phyloP scores from a whole-genome alignment of 2,329 filamentous ascomycete genomes.

The Exophiala calicioides region DNA sequence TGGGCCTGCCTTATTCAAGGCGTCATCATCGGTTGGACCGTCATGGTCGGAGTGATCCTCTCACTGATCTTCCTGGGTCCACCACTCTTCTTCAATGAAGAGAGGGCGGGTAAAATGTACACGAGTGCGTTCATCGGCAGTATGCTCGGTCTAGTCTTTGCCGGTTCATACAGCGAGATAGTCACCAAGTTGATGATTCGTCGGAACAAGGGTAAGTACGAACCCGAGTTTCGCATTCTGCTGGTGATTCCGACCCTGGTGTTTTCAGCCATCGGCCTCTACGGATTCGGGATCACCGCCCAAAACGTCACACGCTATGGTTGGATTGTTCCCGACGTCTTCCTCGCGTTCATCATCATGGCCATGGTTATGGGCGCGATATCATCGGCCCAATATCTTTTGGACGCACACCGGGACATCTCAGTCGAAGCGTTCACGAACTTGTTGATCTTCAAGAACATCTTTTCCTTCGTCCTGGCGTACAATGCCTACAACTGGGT shows the following conservation, averaged over 20 bases:
- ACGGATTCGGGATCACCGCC: conserved; percentile 77
- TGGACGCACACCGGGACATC: conserved; percentile 89
- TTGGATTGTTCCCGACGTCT: conserved; percentile 75
- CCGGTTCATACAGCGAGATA: conserved; percentile 72
- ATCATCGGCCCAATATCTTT: conserved; percentile 80
- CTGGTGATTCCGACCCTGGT: conserved; percentile 81
- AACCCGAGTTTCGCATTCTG: conserved; percentile 85
- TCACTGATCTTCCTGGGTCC: conserved; percentile 79
- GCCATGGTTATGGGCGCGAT: conserved; percentile 93
- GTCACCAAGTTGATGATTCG: conserved; percentile 70
- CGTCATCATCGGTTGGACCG: conserved; percentile 90
- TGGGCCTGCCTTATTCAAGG: conserved; percentile 84
- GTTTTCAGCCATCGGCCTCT: conserved; percentile 75
- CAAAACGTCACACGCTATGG: conserved; percentile 62
- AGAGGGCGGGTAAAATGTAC: conserved; percentile 83
- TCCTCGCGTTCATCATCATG: conserved; percentile 79
- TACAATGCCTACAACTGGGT: conserved; percentile 86
- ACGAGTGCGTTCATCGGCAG: conserved; percentile 83
- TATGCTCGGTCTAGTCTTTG: conserved; percentile 72
- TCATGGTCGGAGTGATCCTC: conserved; percentile 83
- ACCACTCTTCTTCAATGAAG: conserved; percentile 78
- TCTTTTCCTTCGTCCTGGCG: conserved; percentile 84
- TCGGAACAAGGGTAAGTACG: conserved; percentile 77
- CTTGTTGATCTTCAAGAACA: conserved; percentile 90
- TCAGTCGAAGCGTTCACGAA: conserved; percentile 87